These are phyloP conservation scores for Fusarium sp. DNA, from an alignment of 2,329 filamentous ascomycete genomes.

Conservation along the genomic window DNA sequence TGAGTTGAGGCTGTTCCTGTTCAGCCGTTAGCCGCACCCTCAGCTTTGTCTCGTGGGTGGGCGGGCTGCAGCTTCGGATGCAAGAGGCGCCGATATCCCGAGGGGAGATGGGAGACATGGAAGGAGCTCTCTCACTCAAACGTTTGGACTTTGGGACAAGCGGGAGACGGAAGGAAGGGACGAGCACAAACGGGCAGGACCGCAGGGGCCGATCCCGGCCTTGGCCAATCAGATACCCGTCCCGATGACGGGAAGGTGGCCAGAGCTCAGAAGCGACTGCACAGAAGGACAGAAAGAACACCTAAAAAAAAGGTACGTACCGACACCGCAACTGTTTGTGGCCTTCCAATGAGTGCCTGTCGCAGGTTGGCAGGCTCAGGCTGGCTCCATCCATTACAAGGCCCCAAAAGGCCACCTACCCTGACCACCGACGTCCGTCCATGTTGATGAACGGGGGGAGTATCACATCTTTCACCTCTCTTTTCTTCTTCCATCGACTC, in stretches of 20 bases:
- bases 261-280: slow-evolving; percentile 6
- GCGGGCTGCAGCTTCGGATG: slow-evolving; percentile 28
- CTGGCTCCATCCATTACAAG: slow-evolving; percentile 14
- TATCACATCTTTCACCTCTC: slow-evolving; percentile 18
- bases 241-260: not conserved
- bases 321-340: slow-evolving; percentile 34
- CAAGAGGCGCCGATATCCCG: slow-evolving; percentile 38
- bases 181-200: slow-evolving; percentile 6
- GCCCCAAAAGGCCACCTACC: slow-evolving; percentile 37
- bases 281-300: slow-evolving; percentile 4
- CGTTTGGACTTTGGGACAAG: not conserved
- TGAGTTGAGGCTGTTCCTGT: slow-evolving; percentile 35
- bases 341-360: not conserved
- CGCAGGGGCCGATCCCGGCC: not conserved
- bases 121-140: not conserved
- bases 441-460: slow-evolving; percentile 24
- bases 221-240: slow-evolving; percentile 22
- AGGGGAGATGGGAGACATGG: not conserved
- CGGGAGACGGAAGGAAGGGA: slow-evolving; percentile 3
- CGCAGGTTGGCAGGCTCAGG: slow-evolving; percentile 25
- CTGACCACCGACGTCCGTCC: slow-evolving; percentile 33
- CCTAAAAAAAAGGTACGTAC: slow-evolving; percentile 26
- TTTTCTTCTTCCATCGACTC: slow-evolving; percentile 9
- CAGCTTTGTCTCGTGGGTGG: slow-evolving; percentile 17
- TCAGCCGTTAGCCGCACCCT: slow-evolving; percentile 35